Evolutionary conservation across 331 rosid genomes (phyloP).

Genomic region (Stylosanthes scabra): DNA sequence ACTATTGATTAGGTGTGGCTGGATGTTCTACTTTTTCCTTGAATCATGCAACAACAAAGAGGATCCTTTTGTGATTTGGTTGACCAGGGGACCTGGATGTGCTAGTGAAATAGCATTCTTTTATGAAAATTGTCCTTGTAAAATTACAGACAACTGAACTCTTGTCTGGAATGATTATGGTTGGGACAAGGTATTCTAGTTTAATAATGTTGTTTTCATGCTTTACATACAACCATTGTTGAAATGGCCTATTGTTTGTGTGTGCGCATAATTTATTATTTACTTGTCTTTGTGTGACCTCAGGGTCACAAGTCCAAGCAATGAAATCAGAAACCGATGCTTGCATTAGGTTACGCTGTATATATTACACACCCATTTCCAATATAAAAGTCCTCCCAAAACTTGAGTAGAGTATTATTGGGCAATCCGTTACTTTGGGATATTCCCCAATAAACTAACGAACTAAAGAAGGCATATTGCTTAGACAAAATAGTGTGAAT

Average conservation of each 20-base stretch:
- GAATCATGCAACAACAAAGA: conserved; percentile 74
- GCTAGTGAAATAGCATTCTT: conserved; percentile 91
- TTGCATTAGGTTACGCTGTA: too few species aligned
- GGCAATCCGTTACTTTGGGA: conserved; percentile 9
- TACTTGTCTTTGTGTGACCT: too few species aligned
- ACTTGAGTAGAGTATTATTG: background rate
- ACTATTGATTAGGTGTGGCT: conserved; percentile 39
- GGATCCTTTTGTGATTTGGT: conserved; percentile 92
- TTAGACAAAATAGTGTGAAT: too few species aligned
- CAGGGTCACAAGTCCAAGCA: too few species aligned
- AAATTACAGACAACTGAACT: conserved; percentile 67
- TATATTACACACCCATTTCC: background rate
- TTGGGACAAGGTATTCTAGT: conserved; percentile 82
- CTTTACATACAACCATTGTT: background rate
- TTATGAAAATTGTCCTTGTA: conserved; percentile 90
- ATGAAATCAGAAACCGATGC: too few species aligned
- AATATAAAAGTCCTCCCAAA: background rate
- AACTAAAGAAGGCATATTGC: background rate
- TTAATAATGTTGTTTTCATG: background rate
- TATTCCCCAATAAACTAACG: background rate
- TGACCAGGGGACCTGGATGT: conserved; percentile 97
- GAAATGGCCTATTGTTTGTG: conserved; percentile 8
- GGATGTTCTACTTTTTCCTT: conserved; percentile 95
- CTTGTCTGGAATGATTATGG: conserved; percentile 91
- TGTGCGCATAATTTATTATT: background rate